A percentile compares a stretch with the other conserved stretches of the same genome.
phyloP scores from a whole-genome alignment of 2,329 filamentous ascomycete species.

The Talaromyces verruculosus region DNA sequence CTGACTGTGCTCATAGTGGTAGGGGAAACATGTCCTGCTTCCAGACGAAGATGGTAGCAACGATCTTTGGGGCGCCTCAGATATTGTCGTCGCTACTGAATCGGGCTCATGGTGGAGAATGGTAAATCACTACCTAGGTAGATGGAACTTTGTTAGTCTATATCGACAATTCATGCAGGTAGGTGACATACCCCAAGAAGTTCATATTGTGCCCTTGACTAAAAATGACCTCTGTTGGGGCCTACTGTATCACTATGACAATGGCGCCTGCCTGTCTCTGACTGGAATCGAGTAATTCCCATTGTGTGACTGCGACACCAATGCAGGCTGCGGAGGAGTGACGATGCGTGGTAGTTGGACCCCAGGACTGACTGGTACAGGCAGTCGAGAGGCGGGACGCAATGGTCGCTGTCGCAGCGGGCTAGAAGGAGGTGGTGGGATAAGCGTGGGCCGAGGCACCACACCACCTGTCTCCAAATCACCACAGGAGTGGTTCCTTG shows the following conservation, averaged over 20 bases:
- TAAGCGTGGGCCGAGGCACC: not conserved
- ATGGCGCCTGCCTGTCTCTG: constrained; percentile 5
- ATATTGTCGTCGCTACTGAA: not conserved
- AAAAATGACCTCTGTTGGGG: not conserved
- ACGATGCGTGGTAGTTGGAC: not conserved
- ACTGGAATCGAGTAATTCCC: not conserved
- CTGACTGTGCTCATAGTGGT: not conserved
- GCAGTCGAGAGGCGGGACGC: not conserved
- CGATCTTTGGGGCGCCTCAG: not conserved
- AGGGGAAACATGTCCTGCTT: not conserved
- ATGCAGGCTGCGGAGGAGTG: not conserved
- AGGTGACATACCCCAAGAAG: not conserved
- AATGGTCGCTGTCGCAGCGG: not conserved
- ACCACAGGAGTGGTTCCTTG: not conserved
- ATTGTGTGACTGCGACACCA: not conserved
- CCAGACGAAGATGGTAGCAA: not conserved
- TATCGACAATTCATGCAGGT: not conserved
- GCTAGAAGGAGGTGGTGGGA: not conserved
- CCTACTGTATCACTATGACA: not conserved
- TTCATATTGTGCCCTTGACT: not conserved
- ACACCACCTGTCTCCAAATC: not conserved
- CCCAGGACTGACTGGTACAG: not conserved
- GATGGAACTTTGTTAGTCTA: not conserved
- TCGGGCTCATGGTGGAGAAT: not conserved
- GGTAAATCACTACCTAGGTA: not conserved